These are phyloP conservation scores for Plasmodium cynomolgi DNA, from an alignment of 169 alveolate genomes.

Conservation along the genomic window DNA sequence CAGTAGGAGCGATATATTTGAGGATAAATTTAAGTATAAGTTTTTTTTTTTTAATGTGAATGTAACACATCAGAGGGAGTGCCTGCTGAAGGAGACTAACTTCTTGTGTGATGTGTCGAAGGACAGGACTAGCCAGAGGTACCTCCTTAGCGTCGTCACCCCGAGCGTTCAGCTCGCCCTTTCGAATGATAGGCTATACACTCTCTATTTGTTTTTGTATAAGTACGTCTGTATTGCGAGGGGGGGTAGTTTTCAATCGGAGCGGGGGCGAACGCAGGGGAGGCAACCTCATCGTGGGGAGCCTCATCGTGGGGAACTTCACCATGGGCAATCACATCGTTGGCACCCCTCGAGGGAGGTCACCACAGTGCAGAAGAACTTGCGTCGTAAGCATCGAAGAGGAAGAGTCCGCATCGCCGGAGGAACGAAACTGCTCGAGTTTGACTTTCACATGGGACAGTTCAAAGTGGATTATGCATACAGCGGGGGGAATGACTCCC, in stretches of 20 bases:
- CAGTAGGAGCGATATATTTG: neutral
- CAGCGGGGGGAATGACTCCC: neutral
- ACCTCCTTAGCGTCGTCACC: neutral
- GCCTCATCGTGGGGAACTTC: neutral
- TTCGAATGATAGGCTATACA: slow-evolving; percentile 1
- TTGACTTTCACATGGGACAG: neutral
- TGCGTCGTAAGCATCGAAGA: neutral
- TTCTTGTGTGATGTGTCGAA: neutral
- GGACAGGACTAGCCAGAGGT: neutral
- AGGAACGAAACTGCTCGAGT: neutral
- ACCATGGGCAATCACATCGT: neutral
- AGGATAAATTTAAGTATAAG: slow-evolving; percentile 9
- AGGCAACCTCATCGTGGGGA: neutral
- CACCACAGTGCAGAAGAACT: neutral
- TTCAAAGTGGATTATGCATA: neutral
- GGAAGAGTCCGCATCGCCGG: neutral
- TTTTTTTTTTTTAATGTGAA: slow-evolving; percentile 62
- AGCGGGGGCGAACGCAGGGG: neutral
- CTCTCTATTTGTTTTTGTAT: slow-evolving; percentile 16
- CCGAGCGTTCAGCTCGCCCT: slow-evolving; percentile 3
- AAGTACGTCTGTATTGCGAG: slow-evolving; percentile 6
- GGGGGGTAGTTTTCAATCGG: neutral
- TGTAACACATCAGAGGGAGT: slow-evolving; percentile 27
- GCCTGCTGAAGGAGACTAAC: slow-evolving; percentile 11
- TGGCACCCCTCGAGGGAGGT: neutral